phyloP scores from a whole-genome alignment of 163 green algal species.

The Scenedesmus sp. region DNA sequence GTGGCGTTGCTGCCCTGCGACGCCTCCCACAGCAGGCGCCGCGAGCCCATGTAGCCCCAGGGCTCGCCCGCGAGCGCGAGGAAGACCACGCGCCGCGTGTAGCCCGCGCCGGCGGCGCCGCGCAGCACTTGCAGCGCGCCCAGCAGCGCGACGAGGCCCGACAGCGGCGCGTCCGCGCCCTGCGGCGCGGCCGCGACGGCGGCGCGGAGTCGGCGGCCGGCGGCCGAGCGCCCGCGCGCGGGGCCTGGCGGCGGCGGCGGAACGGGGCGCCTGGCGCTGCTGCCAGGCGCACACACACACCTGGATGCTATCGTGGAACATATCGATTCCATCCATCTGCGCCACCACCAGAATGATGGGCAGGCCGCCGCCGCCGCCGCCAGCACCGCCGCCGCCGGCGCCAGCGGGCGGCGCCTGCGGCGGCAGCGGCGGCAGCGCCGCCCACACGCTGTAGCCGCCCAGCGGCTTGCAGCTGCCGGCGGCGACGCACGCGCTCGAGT shows the following conservation, averaged over 20 bases:
- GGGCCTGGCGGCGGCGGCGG: constrained; percentile 37
- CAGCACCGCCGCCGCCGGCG: not conserved
- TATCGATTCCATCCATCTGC: constrained; percentile 62
- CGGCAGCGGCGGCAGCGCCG: constrained; percentile 62
- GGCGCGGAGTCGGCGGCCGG: too few species aligned
- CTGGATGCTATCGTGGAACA: constrained; percentile 75
- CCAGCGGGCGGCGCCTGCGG: not conserved
- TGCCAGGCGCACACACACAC: constrained; percentile 26
- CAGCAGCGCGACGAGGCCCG: constrained; percentile 78
- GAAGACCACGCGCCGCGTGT: constrained; percentile 70
- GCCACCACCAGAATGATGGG: constrained; percentile 70
- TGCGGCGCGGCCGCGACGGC: too few species aligned
- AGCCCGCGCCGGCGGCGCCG: not conserved
- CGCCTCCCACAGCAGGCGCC: constrained; percentile 80
- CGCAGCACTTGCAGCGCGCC: constrained; percentile 67
- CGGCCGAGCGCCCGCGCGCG: too few species aligned
- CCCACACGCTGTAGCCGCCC: constrained; percentile 81
- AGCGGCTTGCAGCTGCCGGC: constrained; percentile 69
- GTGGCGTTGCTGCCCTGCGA: constrained; percentile 27
- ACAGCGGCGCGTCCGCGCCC: constrained; percentile 70
- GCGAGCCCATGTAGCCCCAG: constrained; percentile 81
- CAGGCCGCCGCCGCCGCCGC: not conserved
- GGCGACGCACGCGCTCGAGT: constrained; percentile 22
- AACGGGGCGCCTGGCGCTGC: not conserved
- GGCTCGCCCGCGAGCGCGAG: constrained; percentile 74